Conservation (phyloP, 768 basidiomycete species). For the Russula vinacea region DNA sequence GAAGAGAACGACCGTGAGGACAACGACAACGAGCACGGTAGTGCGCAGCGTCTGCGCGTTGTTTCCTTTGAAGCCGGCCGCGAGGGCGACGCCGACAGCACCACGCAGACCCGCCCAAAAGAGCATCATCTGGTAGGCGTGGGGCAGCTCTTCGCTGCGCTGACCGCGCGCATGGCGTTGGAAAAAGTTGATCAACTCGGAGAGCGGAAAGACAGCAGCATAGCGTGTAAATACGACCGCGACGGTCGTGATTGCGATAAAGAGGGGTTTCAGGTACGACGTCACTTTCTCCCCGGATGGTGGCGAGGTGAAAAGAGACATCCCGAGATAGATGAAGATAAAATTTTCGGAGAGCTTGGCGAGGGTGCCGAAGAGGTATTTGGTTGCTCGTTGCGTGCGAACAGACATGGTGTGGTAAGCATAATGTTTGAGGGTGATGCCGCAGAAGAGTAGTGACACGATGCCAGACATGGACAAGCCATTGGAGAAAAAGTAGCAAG, state of each 20-base stretch:
- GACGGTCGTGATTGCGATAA: conserved; percentile 88
- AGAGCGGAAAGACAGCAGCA: conserved; percentile 91
- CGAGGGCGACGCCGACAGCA: conserved; percentile 96
- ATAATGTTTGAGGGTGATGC: conserved; percentile 98
- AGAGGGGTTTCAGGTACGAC: conserved; percentile 90
- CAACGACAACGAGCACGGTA: conserved; percentile 93
- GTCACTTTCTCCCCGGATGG: conserved; percentile 74
- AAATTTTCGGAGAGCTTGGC: conserved; percentile 97
- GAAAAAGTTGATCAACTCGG: conserved; percentile 92
- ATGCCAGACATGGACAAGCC: conserved; percentile 93
- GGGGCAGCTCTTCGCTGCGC: conserved; percentile 85
- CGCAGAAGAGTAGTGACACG: conserved; percentile 96
- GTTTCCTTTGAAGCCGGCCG: conserved; percentile 91
- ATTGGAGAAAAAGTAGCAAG: conserved; percentile 98
- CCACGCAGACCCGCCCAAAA: conserved; percentile 98
- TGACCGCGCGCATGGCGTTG: conserved; percentile 80
- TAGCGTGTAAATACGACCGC: conserved; percentile 95
- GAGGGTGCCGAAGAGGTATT: conserved; percentile 93
- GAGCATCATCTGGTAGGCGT: conserved; percentile 99
- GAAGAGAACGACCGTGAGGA: conserved; percentile 90
- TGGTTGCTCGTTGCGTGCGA: conserved; percentile 87
- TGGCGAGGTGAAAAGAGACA: conserved; percentile 90
- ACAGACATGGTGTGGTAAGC: conserved; percentile 99
- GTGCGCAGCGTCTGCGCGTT: conserved; percentile 89
- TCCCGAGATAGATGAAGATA: conserved; percentile 98